phyloP scores from a whole-genome alignment of 305 asterid species.

The Striga hermonthica region DNA sequence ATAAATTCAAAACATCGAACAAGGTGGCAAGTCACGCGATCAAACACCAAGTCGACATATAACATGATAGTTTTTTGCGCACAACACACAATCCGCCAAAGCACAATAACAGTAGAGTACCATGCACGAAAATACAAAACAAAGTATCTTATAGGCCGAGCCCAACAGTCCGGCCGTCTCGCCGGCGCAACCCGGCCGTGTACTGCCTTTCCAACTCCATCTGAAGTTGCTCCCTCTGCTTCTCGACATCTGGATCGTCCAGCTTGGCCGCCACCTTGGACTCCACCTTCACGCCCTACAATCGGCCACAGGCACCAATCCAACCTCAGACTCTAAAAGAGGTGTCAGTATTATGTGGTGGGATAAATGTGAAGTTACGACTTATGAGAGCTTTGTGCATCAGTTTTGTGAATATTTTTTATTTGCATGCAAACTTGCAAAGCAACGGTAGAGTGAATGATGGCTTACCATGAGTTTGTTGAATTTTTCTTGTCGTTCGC shows the following conservation, averaged over 20 bases:
- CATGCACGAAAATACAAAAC: constrained; percentile 27
- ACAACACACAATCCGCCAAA: too few relatives aligned
- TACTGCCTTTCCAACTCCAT: constrained; percentile 90
- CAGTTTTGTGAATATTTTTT: constrained; percentile 16
- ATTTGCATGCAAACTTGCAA: constrained; percentile 8
- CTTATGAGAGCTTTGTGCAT: constrained; percentile 7
- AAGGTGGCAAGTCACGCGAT: too few relatives aligned
- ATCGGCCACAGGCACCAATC: constrained; percentile 88
- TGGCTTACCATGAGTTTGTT: constrained; percentile 94
- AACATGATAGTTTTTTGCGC: too few relatives aligned
- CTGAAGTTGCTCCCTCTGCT: constrained; percentile 87
- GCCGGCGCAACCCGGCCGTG: constrained; percentile 92
- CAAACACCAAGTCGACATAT: too few relatives aligned
- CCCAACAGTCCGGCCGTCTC: constrained; percentile 98
- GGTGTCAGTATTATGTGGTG: constrained; percentile 63
- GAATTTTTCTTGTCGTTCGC: constrained; percentile 92
- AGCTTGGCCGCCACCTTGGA: constrained; percentile 52
- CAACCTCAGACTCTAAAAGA: constrained; percentile 98
- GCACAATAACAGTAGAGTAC: background rate
- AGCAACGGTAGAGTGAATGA: constrained; percentile 26
- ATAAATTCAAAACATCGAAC: too few relatives aligned
- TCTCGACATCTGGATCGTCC: constrained; percentile 64
- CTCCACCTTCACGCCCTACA: constrained; percentile 98
- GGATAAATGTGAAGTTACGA: constrained; percentile 15
- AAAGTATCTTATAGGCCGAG: constrained; percentile 62